Evolutionary conservation across 1,284 basidiomycete species (phyloP).

Genomic region (Ustilago trichophora): DNA sequence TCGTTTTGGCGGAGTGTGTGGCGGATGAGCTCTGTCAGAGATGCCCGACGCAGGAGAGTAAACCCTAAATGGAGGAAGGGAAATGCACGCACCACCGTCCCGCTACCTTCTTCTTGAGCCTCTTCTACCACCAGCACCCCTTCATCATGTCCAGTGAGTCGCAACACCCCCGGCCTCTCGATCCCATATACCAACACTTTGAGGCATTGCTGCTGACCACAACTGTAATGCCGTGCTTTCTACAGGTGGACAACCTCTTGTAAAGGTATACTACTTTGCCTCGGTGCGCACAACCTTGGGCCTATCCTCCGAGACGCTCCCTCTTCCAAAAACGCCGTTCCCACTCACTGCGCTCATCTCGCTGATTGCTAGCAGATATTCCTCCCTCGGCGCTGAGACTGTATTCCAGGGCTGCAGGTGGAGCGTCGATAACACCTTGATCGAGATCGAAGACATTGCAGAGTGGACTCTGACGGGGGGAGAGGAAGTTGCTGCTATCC

Average conservation of each 20-base stretch:
- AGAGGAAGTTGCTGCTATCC: constrained; percentile 81
- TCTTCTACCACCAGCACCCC: no score
- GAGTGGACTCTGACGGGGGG: constrained; percentile 72
- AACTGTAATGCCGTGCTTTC: no score
- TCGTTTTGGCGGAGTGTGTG: no score
- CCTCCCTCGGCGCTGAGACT: background rate
- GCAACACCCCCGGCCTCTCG: no score
- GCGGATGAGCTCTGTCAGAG: no score
- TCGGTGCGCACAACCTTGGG: constrained; percentile 35
- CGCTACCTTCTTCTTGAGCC: no score
- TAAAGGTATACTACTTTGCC: constrained; percentile 42
- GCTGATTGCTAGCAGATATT: constrained; percentile 68
- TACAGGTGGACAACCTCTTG: background rate
- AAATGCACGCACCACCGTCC: no score
- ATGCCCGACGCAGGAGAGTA: no score
- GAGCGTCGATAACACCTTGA: constrained; percentile 74
- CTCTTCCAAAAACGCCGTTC: constrained; percentile 62
- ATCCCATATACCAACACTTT: no score
- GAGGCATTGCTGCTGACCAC: no score
- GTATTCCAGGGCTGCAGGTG: constrained; percentile 67
- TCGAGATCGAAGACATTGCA: constrained; percentile 76
- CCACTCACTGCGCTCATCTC: constrained; percentile 71
- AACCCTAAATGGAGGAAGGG: no score
- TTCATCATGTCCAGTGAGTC: no score
- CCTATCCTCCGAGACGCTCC: constrained; percentile 14